These are phyloP conservation scores for Brettanomyces bruxellensis DNA, from an alignment of 805 yeast genomes.

Conservation along the genomic window DNA sequence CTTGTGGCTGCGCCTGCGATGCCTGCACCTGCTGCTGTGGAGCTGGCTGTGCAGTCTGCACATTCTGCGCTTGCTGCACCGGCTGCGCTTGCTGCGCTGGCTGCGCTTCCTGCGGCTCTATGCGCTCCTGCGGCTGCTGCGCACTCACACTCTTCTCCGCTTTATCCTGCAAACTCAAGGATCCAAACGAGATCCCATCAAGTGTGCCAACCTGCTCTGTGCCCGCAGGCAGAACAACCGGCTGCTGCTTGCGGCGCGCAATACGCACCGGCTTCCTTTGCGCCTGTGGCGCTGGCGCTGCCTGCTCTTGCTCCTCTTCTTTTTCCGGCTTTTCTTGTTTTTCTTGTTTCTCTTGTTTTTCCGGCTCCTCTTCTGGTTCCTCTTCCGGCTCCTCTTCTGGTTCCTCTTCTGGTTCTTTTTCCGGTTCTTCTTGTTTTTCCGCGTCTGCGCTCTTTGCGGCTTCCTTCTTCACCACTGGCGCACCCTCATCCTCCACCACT, in stretches of 20 bases:
- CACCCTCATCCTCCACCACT: slow-evolving; percentile 3
- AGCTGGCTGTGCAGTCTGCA: too few species aligned
- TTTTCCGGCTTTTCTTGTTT: neutral
- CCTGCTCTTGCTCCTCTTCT: slow-evolving; percentile 2
- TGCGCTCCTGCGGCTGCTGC: slow-evolving; percentile 7
- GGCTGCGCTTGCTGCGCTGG: too few species aligned
- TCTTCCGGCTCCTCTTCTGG: too few species aligned
- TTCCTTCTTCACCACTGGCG: slow-evolving; percentile 4
- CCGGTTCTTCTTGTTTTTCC: slow-evolving; percentile 3
- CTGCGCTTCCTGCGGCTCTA: neutral
- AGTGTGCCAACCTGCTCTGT: slow-evolving; percentile 35
- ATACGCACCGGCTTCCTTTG: slow-evolving; percentile 6
- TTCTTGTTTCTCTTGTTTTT: too few species aligned
- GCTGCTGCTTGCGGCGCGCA: slow-evolving; percentile 12
- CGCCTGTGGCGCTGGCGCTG: neutral
- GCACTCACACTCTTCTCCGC: slow-evolving; percentile 9
- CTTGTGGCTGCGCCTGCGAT: slow-evolving; percentile 5
- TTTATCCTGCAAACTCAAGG: slow-evolving; percentile 40
- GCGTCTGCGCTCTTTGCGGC: slow-evolving; percentile 5
- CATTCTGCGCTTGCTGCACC: too few species aligned
- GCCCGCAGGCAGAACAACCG: slow-evolving; percentile 38
- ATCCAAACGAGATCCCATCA: slow-evolving; percentile 48
- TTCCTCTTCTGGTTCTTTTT: neutral
- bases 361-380: too few species aligned
- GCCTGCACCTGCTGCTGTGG: slow-evolving; percentile 5